phyloP scores from a whole-genome alignment of 352 stramenopile species.

The Achlya hypogyna region DNA sequence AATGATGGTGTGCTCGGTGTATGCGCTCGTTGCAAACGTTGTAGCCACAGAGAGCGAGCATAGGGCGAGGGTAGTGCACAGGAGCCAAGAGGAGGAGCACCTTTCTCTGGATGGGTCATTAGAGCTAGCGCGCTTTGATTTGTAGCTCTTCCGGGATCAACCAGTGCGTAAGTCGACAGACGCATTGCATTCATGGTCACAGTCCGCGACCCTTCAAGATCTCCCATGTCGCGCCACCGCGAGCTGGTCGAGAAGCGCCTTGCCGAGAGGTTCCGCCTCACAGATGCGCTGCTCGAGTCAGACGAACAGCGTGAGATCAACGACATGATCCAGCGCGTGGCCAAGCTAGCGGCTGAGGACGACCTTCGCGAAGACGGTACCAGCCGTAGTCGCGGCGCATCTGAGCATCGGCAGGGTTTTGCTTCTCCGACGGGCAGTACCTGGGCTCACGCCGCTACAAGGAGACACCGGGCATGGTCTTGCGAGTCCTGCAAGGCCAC shows the following conservation, averaged over 20 bases:
- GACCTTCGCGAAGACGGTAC: slow-evolving; percentile 7
- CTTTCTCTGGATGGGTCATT: no score
- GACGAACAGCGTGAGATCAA: slow-evolving; percentile 10
- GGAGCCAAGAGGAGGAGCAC: no score
- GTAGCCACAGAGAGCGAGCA: no score
- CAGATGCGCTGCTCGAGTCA: not conserved
- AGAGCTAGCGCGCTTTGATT: no score
- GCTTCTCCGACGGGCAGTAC: slow-evolving; percentile 6
- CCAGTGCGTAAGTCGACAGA: no score
- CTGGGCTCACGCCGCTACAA: not conserved
- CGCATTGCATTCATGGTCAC: no score
- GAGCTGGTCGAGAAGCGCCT: slow-evolving; percentile 1
- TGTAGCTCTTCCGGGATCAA: no score
- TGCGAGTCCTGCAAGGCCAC: not conserved
- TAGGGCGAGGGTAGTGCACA: no score
- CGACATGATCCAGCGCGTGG: slow-evolving; percentile 7
- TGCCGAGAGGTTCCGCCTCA: not conserved
- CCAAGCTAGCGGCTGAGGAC: slow-evolving; percentile 2
- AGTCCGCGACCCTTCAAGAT: not conserved
- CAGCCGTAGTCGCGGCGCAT: no score
- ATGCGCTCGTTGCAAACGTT: no score
- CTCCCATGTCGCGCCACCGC: not conserved
- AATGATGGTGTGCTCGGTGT: no score
- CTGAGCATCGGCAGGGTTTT: slow-evolving; percentile 9
- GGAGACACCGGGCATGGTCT: slow-evolving; percentile 3